Percentiles rank a stretch among this genome's conserved stretches.
These are phyloP conservation scores for Cetradonia linearis DNA, from an alignment of 495 filamentous ascomycete species.

Conservation along the genomic window DNA sequence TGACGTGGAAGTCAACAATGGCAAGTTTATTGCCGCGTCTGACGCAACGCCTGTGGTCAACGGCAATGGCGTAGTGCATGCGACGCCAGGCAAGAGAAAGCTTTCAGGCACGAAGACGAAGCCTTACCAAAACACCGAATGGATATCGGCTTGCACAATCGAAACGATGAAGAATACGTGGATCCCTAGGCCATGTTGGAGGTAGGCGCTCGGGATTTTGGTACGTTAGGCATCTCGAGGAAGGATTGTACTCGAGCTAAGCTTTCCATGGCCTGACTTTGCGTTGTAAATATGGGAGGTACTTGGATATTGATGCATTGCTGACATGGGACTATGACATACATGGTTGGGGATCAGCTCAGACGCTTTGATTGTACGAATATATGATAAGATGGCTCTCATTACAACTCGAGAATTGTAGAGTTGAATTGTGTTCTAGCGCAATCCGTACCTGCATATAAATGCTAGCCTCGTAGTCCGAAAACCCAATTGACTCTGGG, in stretches of 20 bases:
- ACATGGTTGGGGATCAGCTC: not conserved
- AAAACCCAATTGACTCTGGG: not conserved
- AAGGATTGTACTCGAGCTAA: not conserved
- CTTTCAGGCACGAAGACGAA: constrained; percentile 27
- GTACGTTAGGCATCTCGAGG: not conserved
- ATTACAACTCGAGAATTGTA: not conserved
- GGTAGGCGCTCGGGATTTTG: not conserved
- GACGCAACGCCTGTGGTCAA: not conserved
- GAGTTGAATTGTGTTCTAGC: not conserved
- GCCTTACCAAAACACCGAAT: constrained; percentile 42
- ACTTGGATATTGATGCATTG: not conserved
- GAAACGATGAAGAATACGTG: constrained; percentile 39
- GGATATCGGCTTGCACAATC: constrained; percentile 53
- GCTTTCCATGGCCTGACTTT: not conserved
- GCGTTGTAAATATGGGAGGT: not conserved
- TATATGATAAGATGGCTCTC: not conserved
- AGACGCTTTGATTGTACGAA: not conserved
- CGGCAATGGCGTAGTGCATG: not conserved
- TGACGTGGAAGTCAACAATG: constrained; percentile 48
- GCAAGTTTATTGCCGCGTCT: constrained; percentile 45
- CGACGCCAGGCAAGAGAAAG: constrained; percentile 5
- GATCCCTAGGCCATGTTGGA: not conserved
- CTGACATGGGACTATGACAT: not conserved
- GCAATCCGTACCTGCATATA: not conserved
- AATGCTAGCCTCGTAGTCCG: not conserved